Base-by-base conservation (phyloP, 2,329 filamentous ascomycete genomes). In the Didymella pomorum region DNA sequence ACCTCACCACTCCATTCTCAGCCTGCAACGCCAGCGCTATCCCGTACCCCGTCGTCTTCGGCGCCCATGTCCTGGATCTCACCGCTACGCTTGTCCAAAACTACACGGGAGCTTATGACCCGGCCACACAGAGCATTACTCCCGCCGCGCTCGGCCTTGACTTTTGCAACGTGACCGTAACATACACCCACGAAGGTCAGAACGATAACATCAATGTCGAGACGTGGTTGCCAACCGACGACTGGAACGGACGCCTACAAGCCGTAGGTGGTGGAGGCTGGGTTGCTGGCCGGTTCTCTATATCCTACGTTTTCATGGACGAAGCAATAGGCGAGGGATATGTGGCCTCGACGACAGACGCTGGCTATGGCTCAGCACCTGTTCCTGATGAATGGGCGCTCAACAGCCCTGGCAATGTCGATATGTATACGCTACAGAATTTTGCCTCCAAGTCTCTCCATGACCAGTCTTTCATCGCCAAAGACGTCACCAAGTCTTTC, bases 381-480 rank as follows among this genome's bases (percentile, higher is more conserved):
- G n/a, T n/a, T 28, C 16, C 9, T 6, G 44, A 53, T 20, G n/a
- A 52, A 11, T 62, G 56, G 57, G 54, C 47, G 25, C 29, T 63
- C 11, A n/a, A 52, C 5, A 55, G 52, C 14, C 60, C 65, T 23
- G 65, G 64, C 6, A 67, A 68, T 33, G 41, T 62, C 14, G 46
- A 69, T 23, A 18, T 65, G 5, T 35, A 63, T 18, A 37, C 55
- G 1, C 55, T 78, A 2, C 60, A 72, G 25, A 68, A 78, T 50
- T 67, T 74, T 16, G 71, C 65, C 0, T 71, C 64, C 0, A 56
- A 66, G 0, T 62, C 71, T 4, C 47, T 79, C 5, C 63, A 74
- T 7, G 77, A 78, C 21, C 21, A 26, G 11, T 51, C 57, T 26
- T 12, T 50, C 41, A 52, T 49, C 51, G 25, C 43, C 1, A 77